These are phyloP conservation scores for Neoscytalidium dimidiatum DNA, from an alignment of 2,329 filamentous ascomycete species.

Conservation along the genomic window DNA sequence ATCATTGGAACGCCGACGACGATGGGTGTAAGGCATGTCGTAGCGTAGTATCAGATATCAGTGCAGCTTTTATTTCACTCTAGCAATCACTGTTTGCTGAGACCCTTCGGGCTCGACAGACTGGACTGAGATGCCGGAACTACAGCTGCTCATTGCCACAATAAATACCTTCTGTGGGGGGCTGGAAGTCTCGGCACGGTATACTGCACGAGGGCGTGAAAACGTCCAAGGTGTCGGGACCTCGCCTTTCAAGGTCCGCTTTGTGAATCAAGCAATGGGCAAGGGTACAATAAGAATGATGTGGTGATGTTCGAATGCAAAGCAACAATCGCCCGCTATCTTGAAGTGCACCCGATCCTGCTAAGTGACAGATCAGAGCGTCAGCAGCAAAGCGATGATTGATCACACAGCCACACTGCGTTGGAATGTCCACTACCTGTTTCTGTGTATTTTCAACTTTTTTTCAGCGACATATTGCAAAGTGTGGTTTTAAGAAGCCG, in stretches of 20 bases:
- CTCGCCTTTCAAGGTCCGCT: background rate
- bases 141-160: background rate
- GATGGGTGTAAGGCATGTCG: conserved; percentile 10
- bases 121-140: background rate
- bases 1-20: conserved; percentile 2
- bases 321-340: background rate
- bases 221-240: background rate
- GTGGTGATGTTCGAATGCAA: background rate
- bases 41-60: background rate
- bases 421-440: too few relatives aligned
- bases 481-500: too few relatives aligned
- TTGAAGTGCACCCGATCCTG: too few relatives aligned
- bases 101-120: background rate
- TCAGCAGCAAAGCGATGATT: too few relatives aligned
- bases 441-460: too few relatives aligned
- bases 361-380: too few relatives aligned
- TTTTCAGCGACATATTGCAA: too few relatives aligned
- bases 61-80: background rate
- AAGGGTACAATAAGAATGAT: background rate
- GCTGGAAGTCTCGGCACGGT: background rate
- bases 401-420: too few relatives aligned
- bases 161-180: background rate
- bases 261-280: background rate
- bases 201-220: background rate
- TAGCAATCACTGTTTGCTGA: background rate